phyloP scores from a whole-genome alignment of 345 rosid genomes.

The Gossypium thurberi region DNA sequence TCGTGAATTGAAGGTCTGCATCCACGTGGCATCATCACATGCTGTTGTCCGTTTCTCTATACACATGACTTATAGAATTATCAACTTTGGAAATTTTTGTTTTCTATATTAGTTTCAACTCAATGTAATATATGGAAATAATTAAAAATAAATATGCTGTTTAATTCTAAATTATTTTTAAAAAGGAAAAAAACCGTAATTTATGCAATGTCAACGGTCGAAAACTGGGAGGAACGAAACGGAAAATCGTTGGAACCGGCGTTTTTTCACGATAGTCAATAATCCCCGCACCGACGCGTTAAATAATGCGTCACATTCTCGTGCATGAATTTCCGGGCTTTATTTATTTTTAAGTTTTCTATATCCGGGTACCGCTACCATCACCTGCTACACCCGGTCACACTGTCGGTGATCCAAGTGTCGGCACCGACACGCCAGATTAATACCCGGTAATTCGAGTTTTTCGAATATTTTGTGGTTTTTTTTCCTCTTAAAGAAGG shows the following conservation, averaged over 20 bases:
- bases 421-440: slow-evolving; percentile 54
- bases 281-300: slow-evolving; percentile 38
- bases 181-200: no score
- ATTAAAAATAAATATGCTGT: no score
- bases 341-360: background rate
- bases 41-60: slow-evolving; percentile 5
- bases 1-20: background rate
- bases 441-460: slow-evolving; percentile 21
- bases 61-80: background rate
- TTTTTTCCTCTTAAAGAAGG: no score
- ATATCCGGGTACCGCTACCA: slow-evolving; percentile 5
- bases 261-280: slow-evolving; percentile 16
- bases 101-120: no score
- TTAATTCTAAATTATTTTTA: no score
- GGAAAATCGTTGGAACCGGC: slow-evolving; percentile 26
- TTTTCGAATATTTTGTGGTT: no score
- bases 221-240: slow-evolving; percentile 12
- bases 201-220: slow-evolving; percentile 15
- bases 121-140: no score
- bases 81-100: background rate
- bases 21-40: slow-evolving; percentile 34
- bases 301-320: background rate
- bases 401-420: slow-evolving; percentile 30
- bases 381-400: slow-evolving; percentile 25
- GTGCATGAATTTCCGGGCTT: slow-evolving; percentile 12